Conservation (phyloP, 1,284 basidiomycete species). For the Sporisorium reilianum region DNA sequence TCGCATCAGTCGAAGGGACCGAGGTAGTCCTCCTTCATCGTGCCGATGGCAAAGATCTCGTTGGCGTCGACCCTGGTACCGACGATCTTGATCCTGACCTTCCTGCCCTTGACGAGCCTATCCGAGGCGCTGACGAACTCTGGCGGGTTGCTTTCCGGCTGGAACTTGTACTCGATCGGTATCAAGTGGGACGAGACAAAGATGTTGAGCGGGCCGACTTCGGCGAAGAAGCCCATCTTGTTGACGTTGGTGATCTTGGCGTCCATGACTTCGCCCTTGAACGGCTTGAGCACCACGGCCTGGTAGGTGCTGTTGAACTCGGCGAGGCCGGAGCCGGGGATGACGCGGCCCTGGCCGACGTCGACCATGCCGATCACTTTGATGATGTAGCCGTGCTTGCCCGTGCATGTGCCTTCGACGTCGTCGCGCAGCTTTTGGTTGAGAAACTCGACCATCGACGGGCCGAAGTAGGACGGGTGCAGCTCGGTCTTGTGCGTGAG, state of each 20-base stretch:
- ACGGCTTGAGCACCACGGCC: constrained; percentile 71
- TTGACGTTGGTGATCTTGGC: constrained; percentile 95
- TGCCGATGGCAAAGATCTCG: constrained; percentile 76
- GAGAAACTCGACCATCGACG: constrained; percentile 91
- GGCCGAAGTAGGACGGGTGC: constrained; percentile 97
- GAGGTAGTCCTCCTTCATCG: constrained; percentile 68
- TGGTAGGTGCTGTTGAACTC: constrained; percentile 76
- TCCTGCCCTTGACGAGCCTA: constrained; percentile 82
- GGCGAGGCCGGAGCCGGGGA: constrained; percentile 91
- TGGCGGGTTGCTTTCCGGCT: constrained; percentile 67
- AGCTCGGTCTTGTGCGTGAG: constrained; percentile 94
- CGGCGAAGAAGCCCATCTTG: constrained; percentile 99
- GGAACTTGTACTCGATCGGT: constrained; percentile 73
- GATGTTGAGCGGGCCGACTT: constrained; percentile 81
- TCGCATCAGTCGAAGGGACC: constrained; percentile 58
- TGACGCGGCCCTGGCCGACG: constrained; percentile 75
- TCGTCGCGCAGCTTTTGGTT: constrained; percentile 93
- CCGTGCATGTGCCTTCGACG: constrained; percentile 96
- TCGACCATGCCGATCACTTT: constrained; percentile 79
- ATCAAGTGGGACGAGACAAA: constrained; percentile 86
- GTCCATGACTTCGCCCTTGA: constrained; percentile 98
- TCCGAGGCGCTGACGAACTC: constrained; percentile 62
- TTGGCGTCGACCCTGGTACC: constrained; percentile 97
- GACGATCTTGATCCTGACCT: constrained; percentile 93
- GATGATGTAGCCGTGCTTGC: constrained; percentile 92